Evolutionary conservation across 2,329 filamentous ascomycete genomes (phyloP).

Genomic region (Rosellinia necatrix): DNA sequence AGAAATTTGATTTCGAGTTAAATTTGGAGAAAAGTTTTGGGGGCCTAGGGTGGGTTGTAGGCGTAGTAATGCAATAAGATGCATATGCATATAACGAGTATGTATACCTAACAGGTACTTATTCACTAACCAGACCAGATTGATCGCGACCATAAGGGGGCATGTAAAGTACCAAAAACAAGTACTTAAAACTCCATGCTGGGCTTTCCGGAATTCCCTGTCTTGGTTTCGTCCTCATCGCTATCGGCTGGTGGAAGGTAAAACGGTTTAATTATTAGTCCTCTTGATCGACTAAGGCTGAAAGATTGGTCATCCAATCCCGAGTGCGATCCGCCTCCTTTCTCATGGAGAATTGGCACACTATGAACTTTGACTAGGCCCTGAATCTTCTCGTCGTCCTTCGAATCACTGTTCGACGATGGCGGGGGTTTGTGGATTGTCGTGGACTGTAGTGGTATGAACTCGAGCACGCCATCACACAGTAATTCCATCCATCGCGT

Average conservation of each 20-base stretch:
- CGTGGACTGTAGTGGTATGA: conserved; percentile 71
- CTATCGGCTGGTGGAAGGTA: conserved; percentile 80
- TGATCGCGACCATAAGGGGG: too few relatives aligned
- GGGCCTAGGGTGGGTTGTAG: conserved; percentile 6
- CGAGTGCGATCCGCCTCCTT: conserved; percentile 77
- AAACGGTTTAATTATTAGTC: conserved; percentile 85
- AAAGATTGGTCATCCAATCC: conserved; percentile 89
- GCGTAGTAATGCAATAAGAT: conserved; percentile 12
- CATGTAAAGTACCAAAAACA: too few relatives aligned
- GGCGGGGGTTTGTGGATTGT: conserved; percentile 56
- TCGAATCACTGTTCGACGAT: conserved; percentile 54
- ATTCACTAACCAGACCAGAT: too few relatives aligned
- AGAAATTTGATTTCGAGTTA: conserved; percentile 16
- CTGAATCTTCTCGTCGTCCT: conserved; percentile 75
- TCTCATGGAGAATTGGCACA: conserved; percentile 84
- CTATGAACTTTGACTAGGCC: conserved; percentile 84
- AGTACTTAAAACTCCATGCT: conserved; percentile 74
- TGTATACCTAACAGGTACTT: too few relatives aligned
- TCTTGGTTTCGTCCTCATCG: conserved; percentile 61
- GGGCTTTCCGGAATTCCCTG: conserved; percentile 62
- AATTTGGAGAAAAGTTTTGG: conserved; percentile 31
- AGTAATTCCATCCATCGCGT: conserved; percentile 86
- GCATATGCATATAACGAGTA: too few relatives aligned
- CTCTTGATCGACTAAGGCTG: conserved; percentile 77
- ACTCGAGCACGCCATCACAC: conserved; percentile 82